Evolutionary conservation across 768 basidiomycete genomes (phyloP).

Genomic region (Mycena rosella): DNA sequence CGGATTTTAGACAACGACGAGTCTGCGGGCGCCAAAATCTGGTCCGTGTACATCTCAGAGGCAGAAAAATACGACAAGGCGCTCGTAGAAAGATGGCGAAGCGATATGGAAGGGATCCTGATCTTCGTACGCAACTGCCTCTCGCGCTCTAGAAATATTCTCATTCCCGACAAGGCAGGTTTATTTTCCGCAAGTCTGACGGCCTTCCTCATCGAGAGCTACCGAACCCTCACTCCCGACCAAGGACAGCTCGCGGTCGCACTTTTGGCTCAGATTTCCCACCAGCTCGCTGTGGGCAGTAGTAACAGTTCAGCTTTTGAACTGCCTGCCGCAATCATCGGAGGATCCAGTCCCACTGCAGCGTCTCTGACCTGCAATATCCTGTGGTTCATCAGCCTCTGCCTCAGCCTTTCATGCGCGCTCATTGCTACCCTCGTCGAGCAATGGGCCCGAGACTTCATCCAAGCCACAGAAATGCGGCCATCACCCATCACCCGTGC

Average conservation of each 20-base stretch:
- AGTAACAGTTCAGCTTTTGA: no score
- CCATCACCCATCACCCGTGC: no score
- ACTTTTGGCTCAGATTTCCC: no score
- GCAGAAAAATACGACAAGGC: slow-evolving; percentile 13
- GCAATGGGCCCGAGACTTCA: slow-evolving; percentile 6
- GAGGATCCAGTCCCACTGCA: background rate
- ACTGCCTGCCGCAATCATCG: no score
- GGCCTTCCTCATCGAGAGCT: background rate
- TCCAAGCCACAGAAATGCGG: no score
- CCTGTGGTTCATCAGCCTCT: no score
- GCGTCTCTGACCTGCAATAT: background rate
- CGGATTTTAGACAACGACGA: background rate
- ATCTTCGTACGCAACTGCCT: no score
- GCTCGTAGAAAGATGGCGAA: background rate
- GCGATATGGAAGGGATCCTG: no score
- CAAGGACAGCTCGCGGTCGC: no score
- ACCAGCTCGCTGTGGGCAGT: no score
- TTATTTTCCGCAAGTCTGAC: background rate
- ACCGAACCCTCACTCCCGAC: background rate
- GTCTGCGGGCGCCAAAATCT: background rate
- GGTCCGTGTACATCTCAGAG: background rate
- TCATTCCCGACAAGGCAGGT: background rate
- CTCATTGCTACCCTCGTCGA: background rate
- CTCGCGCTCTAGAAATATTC: no score
- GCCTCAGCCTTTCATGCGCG: no score